phyloP scores from a whole-genome alignment of 192 early-diverging fungal species.

The Paraglomus occultum region DNA sequence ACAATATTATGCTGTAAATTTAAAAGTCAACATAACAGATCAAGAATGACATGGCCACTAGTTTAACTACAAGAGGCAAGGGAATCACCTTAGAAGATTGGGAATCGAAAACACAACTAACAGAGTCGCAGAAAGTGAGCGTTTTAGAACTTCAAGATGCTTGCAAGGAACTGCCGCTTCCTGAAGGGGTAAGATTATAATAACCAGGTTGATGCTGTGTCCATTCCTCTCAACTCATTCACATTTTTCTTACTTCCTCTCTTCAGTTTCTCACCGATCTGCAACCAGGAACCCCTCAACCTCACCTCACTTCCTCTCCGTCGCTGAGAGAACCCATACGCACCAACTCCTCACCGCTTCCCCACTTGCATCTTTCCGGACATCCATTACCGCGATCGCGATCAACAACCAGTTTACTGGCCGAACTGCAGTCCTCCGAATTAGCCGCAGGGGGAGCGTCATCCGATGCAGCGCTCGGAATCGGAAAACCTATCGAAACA shows the following conservation, averaged over 20 bases:
- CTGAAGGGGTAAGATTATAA: slow-evolving; percentile 46
- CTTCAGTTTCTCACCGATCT: slow-evolving; percentile 25
- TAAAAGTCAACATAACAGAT: neutral
- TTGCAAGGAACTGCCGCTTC: slow-evolving; percentile 57
- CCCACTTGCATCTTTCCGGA: slow-evolving; percentile 25
- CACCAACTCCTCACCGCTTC: slow-evolving; percentile 22
- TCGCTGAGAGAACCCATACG: slow-evolving; percentile 23
- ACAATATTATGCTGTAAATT: neutral
- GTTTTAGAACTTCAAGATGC: slow-evolving; percentile 59
- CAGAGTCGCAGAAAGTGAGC: slow-evolving; percentile 48
- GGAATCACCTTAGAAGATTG: slow-evolving; percentile 52
- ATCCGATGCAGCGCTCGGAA: slow-evolving; percentile 36
- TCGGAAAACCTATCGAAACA: slow-evolving; percentile 70
- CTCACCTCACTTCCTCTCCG: slow-evolving; percentile 1
- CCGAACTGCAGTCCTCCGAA: slow-evolving; percentile 29
- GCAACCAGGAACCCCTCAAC: slow-evolving; percentile 12
- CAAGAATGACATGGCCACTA: slow-evolving; percentile 29
- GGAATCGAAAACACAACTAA: slow-evolving; percentile 53
- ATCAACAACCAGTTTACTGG: slow-evolving; percentile 37
- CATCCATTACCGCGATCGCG: slow-evolving; percentile 29
- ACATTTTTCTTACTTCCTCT: neutral
- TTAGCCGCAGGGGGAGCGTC: slow-evolving; percentile 27
- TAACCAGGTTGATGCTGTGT: neutral
- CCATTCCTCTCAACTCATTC: neutral
- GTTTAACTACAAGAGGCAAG: slow-evolving; percentile 21